A percentile compares a stretch with the other conserved stretches of the same genome.
phyloP scores from a whole-genome alignment of 331 rosid species.

The Acacia concinna region DNA sequence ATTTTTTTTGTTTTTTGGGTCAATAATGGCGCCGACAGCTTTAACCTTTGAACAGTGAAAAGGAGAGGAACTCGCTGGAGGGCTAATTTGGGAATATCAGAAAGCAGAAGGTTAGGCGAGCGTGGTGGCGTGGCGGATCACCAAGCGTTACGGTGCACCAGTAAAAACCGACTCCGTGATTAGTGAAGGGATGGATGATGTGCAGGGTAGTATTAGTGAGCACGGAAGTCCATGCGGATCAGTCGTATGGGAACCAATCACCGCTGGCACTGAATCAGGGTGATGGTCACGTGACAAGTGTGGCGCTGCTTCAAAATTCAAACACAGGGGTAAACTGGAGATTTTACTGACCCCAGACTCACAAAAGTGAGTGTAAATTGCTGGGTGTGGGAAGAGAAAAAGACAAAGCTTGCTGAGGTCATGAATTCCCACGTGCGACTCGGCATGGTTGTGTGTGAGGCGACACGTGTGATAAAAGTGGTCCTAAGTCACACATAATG shows the following conservation, averaged over 20 bases:
- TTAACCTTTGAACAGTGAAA: not conserved
- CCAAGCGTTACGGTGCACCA: not conserved
- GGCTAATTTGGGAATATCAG: slow-evolving; percentile 16
- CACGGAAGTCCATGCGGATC: slow-evolving; percentile 9
- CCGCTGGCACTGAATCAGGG: not conserved
- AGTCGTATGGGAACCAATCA: not conserved
- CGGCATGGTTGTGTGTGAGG: not conserved
- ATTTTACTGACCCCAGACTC: not conserved
- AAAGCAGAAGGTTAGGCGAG: not conserved
- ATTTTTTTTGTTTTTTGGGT: not conserved
- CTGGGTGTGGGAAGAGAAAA: not conserved
- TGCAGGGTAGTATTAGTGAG: not conserved
- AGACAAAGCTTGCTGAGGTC: not conserved
- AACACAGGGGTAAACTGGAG: not conserved
- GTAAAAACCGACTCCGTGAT: not conserved
- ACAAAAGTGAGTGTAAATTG: not conserved
- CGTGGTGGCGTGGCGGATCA: not conserved
- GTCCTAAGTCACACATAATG: not conserved
- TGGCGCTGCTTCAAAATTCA: slow-evolving; percentile 4
- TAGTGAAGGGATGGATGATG: not conserved
- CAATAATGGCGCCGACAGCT: slow-evolving; percentile 19
- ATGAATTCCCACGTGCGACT: not conserved
- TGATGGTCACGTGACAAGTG: not conserved
- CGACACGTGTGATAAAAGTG: not conserved
- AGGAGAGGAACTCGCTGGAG: not conserved